Evolutionary conservation across 2,329 filamentous ascomycete genomes (phyloP).

Genomic region (Fusarium sp.): DNA sequence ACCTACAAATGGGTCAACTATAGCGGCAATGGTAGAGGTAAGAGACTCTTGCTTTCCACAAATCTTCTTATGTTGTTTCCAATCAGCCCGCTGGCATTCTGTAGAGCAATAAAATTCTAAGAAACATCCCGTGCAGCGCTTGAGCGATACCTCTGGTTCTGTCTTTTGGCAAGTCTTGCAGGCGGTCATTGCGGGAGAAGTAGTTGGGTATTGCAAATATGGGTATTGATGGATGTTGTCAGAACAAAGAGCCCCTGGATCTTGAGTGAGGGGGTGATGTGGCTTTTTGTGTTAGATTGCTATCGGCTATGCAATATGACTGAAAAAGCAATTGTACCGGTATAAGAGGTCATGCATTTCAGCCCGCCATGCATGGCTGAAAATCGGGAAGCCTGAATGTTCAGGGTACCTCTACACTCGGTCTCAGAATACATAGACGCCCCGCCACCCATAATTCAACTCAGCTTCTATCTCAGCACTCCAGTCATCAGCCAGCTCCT

Average conservation of each 20-base stretch:
- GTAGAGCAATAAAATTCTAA: conserved; percentile 62
- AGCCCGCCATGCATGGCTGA: too few relatives aligned
- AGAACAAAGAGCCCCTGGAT: too few relatives aligned
- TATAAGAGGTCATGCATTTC: too few relatives aligned
- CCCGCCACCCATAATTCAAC: conserved; percentile 18
- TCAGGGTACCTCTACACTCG: too few relatives aligned
- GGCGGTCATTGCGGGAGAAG: conserved; percentile 3
- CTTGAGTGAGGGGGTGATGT: too few relatives aligned
- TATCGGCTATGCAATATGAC: too few relatives aligned
- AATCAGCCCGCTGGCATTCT: conserved; percentile 64
- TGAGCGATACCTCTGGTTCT: conserved; percentile 48
- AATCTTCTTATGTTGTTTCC: conserved; percentile 61
- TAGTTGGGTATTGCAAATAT: background rate
- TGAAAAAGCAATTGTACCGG: too few relatives aligned
- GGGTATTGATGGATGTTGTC: too few relatives aligned
- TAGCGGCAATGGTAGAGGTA: too few relatives aligned
- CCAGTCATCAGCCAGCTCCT: conserved; percentile 29
- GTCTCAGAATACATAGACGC: conserved; percentile 2
- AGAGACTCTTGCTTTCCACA: conserved; percentile 51
- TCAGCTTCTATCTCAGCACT: background rate
- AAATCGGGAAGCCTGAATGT: too few relatives aligned
- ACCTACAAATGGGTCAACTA: too few relatives aligned
- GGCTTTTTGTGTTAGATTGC: too few relatives aligned
- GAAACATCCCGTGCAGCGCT: conserved; percentile 62
- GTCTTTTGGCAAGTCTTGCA: conserved; percentile 50